Percentiles rank a stretch among this genome's conserved stretches.
These are phyloP conservation scores for Boletus reticulatus DNA, from an alignment of 768 basidiomycete genomes.

Conservation along the genomic window DNA sequence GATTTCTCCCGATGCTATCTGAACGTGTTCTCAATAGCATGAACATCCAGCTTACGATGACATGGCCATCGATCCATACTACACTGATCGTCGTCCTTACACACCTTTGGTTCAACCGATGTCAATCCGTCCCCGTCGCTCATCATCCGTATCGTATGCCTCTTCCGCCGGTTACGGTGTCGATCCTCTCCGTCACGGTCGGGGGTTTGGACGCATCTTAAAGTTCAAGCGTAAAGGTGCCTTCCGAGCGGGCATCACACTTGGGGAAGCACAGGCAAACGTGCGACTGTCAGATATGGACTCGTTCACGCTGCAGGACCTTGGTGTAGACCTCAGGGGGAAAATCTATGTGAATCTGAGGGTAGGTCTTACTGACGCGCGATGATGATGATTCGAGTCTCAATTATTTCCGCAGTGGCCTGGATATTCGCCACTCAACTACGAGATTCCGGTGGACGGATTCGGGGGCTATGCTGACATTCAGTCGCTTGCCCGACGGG, in stretches of 20 bases:
- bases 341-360: slow-evolving; percentile 61
- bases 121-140: slow-evolving; percentile 30
- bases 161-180: slow-evolving; percentile 35
- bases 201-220: slow-evolving; percentile 49
- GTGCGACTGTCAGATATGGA: slow-evolving; percentile 60
- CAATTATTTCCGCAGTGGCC: slow-evolving; percentile 51
- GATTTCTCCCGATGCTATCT: slow-evolving; percentile 4
- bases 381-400: background rate
- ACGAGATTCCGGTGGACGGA: slow-evolving; percentile 69
- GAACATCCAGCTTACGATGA: slow-evolving; percentile 52
- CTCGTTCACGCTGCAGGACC: slow-evolving; percentile 58
- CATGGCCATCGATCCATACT: slow-evolving; percentile 50
- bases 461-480: slow-evolving; percentile 65
- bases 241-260: slow-evolving; percentile 60
- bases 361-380: slow-evolving; percentile 37
- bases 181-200: slow-evolving; percentile 41
- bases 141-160: slow-evolving; percentile 40
- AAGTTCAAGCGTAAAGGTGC: slow-evolving; percentile 76
- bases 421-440: slow-evolving; percentile 67
- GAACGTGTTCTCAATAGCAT: background rate
- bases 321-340: slow-evolving; percentile 60
- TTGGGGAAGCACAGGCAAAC: slow-evolving; percentile 67
- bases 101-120: slow-evolving; percentile 24
- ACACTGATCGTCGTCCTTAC: slow-evolving; percentile 32
- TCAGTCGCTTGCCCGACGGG: slow-evolving; percentile 64